Conservation (phyloP, 2,329 filamentous ascomycete species). For the Annulohypoxylon truncatum region DNA sequence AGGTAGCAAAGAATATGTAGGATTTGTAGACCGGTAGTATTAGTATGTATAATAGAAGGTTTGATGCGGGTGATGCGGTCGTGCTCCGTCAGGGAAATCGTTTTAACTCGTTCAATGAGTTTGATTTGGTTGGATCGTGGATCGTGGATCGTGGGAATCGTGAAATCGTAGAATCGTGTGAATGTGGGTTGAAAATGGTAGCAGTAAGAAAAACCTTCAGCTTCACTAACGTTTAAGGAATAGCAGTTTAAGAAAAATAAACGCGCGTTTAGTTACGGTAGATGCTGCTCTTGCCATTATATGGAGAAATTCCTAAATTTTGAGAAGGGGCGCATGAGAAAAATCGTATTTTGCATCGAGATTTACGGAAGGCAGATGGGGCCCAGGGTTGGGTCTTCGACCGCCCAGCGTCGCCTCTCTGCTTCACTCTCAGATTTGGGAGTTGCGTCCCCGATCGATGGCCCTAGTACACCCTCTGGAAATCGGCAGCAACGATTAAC, state of each 20-base stretch:
- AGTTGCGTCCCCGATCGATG: slow-evolving; percentile 11
- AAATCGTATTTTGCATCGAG: slow-evolving; percentile 21
- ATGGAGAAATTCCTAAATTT: not conserved
- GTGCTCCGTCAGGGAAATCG: not conserved
- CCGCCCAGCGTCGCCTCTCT: slow-evolving; percentile 8
- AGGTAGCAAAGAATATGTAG: too few species aligned
- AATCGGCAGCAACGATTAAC: slow-evolving; percentile 27
- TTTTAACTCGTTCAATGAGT: not conserved
- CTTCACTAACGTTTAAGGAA: not conserved
- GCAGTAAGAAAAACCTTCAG: not conserved
- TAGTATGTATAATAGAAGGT: not conserved
- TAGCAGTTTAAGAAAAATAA: not conserved
- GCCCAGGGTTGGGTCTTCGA: not conserved
- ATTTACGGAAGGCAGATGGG: slow-evolving; percentile 14
- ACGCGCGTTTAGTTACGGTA: not conserved
- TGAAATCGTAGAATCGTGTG: not conserved
- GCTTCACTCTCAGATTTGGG: slow-evolving; percentile 16
- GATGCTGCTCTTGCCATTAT: not conserved
- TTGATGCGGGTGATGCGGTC: slow-evolving; percentile 1
- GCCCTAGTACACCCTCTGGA: slow-evolving; percentile 2
- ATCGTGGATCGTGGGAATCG: slow-evolving; percentile 1
- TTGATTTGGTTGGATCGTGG: not conserved
- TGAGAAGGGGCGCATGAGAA: not conserved
- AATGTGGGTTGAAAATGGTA: not conserved
- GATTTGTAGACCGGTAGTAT: not conserved